Evolutionary conservation across 495 filamentous ascomycete genomes (phyloP), one percentile per base, ranked within the genome.

Genomic region (Terfezia claveryi): DNA sequence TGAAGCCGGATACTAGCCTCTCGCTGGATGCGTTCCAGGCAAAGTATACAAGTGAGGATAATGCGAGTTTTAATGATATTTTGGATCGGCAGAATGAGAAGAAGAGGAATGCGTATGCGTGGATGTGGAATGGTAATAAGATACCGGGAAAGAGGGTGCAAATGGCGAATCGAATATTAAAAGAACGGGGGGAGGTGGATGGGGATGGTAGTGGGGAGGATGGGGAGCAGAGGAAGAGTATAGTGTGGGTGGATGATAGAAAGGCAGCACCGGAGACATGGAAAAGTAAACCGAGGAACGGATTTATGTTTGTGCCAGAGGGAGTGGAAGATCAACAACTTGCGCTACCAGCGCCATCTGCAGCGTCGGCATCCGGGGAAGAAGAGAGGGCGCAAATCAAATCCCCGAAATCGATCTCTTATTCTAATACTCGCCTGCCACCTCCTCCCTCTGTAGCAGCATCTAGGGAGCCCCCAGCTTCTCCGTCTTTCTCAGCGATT

Each of bases 1-100:
- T 72, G 51, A 65, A 72, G n/a, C 72, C 88, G 36, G 85, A 96
- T 66, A 82, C 82, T 11, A 82, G 79, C 61, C 79, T 96, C 69
- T 83, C 80, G 51, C 75, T 98, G 10, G 73, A 78, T 51, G 77
- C 81, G 4, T 98, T 96, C 62, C 91, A 96, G 60, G 74, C 83
- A 7, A 86, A 84, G 62, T 96, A 94, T 67, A 96, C 88, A 5
- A 91, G 83, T 59, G 91, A 98, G 68, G 91, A 98, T 66, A 95
- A 96, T 63, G 89, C 94, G 62, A 85, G 80, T 52, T 95, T 98
- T 71, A 89, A 93, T 68, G 82, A 81, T 62, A 72, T 96, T 1
- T 70, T 98, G 11, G 91, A 98, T 69, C 86, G 82, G 65, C 85
- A 94, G 60, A 98, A 95, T 63, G 73, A 77, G 27, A 88, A 87